Percentiles rank a stretch among this genome's conserved stretches.
These are phyloP conservation scores for Dichomitus squalens DNA, from an alignment of 1,284 basidiomycete genomes.

Conservation along the genomic window DNA sequence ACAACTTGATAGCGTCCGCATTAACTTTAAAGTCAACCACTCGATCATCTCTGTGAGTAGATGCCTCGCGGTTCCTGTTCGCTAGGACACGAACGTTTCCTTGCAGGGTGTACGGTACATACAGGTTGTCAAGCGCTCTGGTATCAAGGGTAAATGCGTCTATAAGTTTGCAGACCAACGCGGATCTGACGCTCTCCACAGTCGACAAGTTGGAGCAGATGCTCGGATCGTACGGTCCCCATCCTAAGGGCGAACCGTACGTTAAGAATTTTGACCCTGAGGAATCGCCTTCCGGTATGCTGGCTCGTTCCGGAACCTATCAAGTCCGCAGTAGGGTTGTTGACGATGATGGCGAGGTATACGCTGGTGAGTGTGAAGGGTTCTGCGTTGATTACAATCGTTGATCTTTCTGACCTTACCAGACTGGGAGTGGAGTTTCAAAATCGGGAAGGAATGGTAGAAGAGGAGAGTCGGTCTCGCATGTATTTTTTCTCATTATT, in stretches of 20 bases:
- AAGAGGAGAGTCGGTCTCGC: constrained; percentile 11
- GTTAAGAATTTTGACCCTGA: constrained; percentile 76
- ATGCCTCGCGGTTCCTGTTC: not conserved
- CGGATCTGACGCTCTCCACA: constrained; percentile 30
- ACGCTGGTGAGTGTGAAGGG: constrained; percentile 59
- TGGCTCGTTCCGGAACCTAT: constrained; percentile 81
- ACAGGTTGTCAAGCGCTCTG: constrained; percentile 80
- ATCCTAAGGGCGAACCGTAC: constrained; percentile 60
- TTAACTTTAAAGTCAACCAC: constrained; percentile 83
- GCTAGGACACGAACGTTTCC: constrained; percentile 8
- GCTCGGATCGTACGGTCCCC: constrained; percentile 86
- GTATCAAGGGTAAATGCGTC: constrained; percentile 57
- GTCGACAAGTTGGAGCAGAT: constrained; percentile 90
- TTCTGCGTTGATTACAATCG: not conserved
- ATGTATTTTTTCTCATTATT: constrained; percentile 17
- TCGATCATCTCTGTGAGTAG: constrained; percentile 76
- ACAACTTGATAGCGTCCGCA: constrained; percentile 58
- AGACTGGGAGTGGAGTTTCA: constrained; percentile 87
- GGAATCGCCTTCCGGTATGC: constrained; percentile 79
- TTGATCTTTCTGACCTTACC: constrained; percentile 8
- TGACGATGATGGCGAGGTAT: constrained; percentile 81
- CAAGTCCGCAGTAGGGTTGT: constrained; percentile 76
- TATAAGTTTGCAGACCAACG: not conserved
- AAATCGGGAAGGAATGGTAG: constrained; percentile 82
- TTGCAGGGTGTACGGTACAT: constrained; percentile 79